Evolutionary conservation across 2,329 filamentous ascomycete genomes (phyloP), one percentile per base, ranked within the genome.

Genomic region (Pseudopithomyces maydicus): DNA sequence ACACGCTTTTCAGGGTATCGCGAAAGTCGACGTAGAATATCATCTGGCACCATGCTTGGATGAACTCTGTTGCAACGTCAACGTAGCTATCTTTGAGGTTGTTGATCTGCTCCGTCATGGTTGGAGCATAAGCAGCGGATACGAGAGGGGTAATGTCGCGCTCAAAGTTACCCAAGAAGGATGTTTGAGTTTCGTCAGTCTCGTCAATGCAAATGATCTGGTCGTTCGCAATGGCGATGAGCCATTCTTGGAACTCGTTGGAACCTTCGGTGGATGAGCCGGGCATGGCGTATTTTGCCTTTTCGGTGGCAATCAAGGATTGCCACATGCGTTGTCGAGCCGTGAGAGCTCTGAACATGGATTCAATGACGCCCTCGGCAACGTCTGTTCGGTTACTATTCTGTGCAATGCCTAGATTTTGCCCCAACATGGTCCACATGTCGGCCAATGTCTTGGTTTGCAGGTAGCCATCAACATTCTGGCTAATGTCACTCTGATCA

Each of bases 161-260:
- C 66, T 88, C 88, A 85, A 97, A 97, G 69, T 89, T 89, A 3
- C 91, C 89, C 48, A 98, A 84, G 79, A 97, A 97, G 29, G 90
- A 91, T 23, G 90, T 81, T 32, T 89, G 87, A 57, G 85, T 86
- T 52, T 88, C 61, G 19, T 73, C 86, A 64, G 90, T 90, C 53
- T 98, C 96, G 75, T 98, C 95, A 70, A 99, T 97, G 77, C 92
- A 97, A 55, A 93, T 93, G 73, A 99, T 98, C 76, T 99, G 95
- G 78, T 99, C 95, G 79, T 99, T 99, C 66, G 96, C 95, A 55
- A 96, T 92, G 44, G 95, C 93, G 52, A 99, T 88, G 54, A 99
- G 88, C 92, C 94, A 99, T 79, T 99, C 95, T 71, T 88, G 85
- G 42, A 88, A 74, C 19, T 82, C 76, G 74, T 96, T 91, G 26